Base-by-base conservation (phyloP, 2,329 filamentous ascomycete genomes). In the Metarhizium humberi region DNA sequence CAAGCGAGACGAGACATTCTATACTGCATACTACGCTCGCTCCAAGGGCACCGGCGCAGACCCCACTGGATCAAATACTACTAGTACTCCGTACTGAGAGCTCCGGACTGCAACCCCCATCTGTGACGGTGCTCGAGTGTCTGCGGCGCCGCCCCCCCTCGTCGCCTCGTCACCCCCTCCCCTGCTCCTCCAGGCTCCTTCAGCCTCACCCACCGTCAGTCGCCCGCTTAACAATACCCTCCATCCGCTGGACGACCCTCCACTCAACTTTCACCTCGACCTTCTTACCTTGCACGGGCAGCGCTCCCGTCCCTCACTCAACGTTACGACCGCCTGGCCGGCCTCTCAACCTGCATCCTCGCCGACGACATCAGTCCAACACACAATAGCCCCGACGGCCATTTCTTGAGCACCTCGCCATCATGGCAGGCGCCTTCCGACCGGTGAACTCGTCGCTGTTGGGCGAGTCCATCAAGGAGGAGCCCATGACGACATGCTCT, bases 341-440 rank as follows among this genome's bases (percentile, higher is more conserved):
- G 20, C 45, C 1, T 48, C 25, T 48, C 25, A 48, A 14, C 20
- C 25, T 48, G 10, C 18, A 4, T 5, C 14, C 45, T 14, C 45
- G 20, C 25, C 34, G 20, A 49, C 50, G 18, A 25, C 54, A 11
- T 13, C 13, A 8, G 10, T 14, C 20, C 16, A 6, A 8, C 34
- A 25, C 11, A 16, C 25, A 6, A 48, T 16, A 48, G 25, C 25
- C 30, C 50, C 38, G 6, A 38, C 53, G 20, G 46, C 42, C 42
- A 29, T 16, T 20, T 34, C 30, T 34, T 52, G n/a, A 25, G 30
- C 16, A n/a, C 20, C 52, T 46, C 20, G 53, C 53, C 56, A 53
- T 56, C 56, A 78, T 78, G 77, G 76, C 76, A 61, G 72, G 75
- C 56, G 66, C 75, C 42, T 78, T 79, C 55, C 71, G 74, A 59